Base-by-base conservation (phyloP, 1,284 basidiomycete genomes). In the Ustilago crameri region DNA sequence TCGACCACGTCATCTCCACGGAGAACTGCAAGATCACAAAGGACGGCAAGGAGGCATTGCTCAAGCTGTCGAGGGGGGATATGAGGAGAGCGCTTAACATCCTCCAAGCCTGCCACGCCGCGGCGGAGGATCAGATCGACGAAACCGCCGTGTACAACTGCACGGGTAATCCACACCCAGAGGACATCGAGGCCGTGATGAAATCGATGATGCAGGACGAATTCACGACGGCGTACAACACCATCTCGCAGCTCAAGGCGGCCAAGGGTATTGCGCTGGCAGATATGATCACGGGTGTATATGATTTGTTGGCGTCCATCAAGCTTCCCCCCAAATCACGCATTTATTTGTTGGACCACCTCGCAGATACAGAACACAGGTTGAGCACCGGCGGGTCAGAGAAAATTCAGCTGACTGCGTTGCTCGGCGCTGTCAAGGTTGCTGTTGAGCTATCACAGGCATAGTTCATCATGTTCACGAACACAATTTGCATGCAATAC, bases 1-100 rank as follows among this genome's bases (percentile, higher is more conserved):
- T 98, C 42, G 85, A 90, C 51, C 87, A 86, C 20, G 93, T 99
- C 10, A 89, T 98, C 1, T 90, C 93, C 67, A 86, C 88, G 9
- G 96, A 99, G 85, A 87, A 88, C 9, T 93, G 95, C 62, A 92
- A 91, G 49, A 80, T 98, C 34, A 93, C 92, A 0, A 86, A 89
- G 0, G 93, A 95, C 52, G 96, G 95, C 5, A 91, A 91, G 83
- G 87, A 90, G 45, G 95, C 96, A 3, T 86, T 99, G 35, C 86
- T 98, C 42, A 96, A 93, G 82, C 88, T 99, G 9, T 94, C 93
- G 0, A 91, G 90, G 74, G 96, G 96, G 26, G 96, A 99, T 83
- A 99, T 99, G 96, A 90, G 96, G 69, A 87, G 96, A 53, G 95
- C 95, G 1, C 86, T 99, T 42, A 98, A 97, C 81, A 91, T 99